Conservation (phyloP, 345 rosid species). For the Mangifera indica region DNA sequence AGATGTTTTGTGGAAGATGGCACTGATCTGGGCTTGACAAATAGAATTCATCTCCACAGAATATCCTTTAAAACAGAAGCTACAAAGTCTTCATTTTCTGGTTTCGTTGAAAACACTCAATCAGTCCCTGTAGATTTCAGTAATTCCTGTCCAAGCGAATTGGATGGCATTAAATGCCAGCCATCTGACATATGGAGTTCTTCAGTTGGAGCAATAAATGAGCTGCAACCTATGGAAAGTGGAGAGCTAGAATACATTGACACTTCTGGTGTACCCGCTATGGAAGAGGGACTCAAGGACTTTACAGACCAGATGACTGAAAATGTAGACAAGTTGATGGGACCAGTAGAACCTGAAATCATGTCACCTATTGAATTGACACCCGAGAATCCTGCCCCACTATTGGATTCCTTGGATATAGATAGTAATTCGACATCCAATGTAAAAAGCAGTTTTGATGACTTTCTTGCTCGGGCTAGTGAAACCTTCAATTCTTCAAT, state of each 20-base stretch:
- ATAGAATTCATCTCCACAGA: conserved; percentile 37
- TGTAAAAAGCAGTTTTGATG: conserved; percentile 47
- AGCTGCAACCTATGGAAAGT: conserved; percentile 21
- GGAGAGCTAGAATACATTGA: conserved; percentile 48
- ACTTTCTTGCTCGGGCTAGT: conserved; percentile 43
- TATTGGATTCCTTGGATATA: conserved; percentile 35
- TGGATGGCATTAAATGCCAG: conserved; percentile 32
- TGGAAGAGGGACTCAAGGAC: conserved; percentile 37
- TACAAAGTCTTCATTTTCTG: conserved; percentile 39
- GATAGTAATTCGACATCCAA: conserved; percentile 37
- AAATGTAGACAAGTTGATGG: conserved; percentile 31
- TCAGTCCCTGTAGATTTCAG: conserved; percentile 22
- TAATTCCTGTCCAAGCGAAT: conserved; percentile 32
- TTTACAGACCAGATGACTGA: conserved; percentile 37
- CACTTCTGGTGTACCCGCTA: conserved; percentile 32
- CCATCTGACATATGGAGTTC: conserved; percentile 40
- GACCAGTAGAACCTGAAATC: conserved; percentile 43
- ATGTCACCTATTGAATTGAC: conserved; percentile 28
- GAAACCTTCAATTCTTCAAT: conserved; percentile 53
- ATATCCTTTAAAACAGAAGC: conserved; percentile 46
- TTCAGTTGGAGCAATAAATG: conserved; percentile 27
- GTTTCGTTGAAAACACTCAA: conserved; percentile 35
- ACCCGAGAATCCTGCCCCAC: conserved; percentile 38
- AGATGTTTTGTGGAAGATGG: conserved; percentile 46
- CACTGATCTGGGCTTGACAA: conserved; percentile 34